Evolutionary conservation across 192 early-diverging fungal genomes (phyloP).

Genomic region (Ramicandelaber brevisporus): DNA sequence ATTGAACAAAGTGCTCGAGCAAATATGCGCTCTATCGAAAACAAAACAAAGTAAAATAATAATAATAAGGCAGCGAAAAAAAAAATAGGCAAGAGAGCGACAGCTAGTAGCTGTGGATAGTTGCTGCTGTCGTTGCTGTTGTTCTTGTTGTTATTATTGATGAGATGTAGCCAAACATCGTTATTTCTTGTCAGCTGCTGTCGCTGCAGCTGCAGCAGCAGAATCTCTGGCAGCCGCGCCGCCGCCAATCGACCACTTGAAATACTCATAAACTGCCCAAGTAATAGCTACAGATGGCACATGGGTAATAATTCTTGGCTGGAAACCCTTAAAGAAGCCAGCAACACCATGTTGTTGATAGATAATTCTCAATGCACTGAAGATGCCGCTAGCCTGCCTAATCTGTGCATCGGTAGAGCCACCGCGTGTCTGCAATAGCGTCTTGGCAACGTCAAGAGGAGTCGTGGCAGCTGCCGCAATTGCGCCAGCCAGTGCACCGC

Average conservation of each 20-base stretch:
- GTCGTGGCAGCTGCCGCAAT: constrained; percentile 70
- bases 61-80: no score
- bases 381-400: constrained; percentile 39
- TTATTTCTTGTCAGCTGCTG: no score
- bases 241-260: constrained; percentile 42
- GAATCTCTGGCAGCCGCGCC: no score
- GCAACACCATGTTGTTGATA: constrained; percentile 40
- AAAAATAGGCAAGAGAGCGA: no score
- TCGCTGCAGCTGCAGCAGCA: no score
- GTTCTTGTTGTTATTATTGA: no score
- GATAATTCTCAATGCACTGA: constrained; percentile 43
- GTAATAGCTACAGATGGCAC: constrained; percentile 84
- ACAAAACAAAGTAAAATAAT: no score
- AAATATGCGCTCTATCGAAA: no score
- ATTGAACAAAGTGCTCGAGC: no score
- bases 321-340: constrained; percentile 57
- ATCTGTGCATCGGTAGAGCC: constrained; percentile 41
- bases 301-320: constrained; percentile 66
- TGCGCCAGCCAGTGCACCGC: constrained; percentile 74
- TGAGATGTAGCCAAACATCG: no score
- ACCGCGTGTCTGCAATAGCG: constrained; percentile 81
- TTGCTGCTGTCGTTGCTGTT: no score
- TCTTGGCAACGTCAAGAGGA: constrained; percentile 89
- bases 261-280: constrained; percentile 82
- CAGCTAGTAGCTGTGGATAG: no score